phyloP scores from a whole-genome alignment of 2,329 filamentous ascomycete species.

The Bipolaris zeicola region DNA sequence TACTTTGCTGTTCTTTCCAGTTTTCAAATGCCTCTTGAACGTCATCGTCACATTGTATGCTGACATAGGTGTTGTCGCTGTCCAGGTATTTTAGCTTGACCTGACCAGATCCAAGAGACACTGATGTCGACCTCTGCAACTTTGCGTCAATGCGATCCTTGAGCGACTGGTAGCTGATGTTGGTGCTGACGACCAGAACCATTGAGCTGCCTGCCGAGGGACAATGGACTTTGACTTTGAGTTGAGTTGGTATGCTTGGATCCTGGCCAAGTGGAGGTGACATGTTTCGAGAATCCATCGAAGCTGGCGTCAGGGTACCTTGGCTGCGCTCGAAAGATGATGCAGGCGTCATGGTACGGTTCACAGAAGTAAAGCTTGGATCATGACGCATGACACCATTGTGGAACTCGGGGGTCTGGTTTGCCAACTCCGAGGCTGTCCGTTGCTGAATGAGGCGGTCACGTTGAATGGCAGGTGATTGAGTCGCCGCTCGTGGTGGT shows the following conservation, averaged over 20 bases:
- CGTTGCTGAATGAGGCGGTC: constrained; percentile 57
- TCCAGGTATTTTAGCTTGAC: constrained; percentile 90
- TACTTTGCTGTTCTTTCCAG: constrained; percentile 78
- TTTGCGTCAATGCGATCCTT: constrained; percentile 97
- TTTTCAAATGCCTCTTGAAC: constrained; percentile 95
- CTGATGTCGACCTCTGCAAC: constrained; percentile 81
- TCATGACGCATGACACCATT: constrained; percentile 40
- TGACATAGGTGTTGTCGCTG: constrained; percentile 84
- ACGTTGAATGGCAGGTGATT: constrained; percentile 71
- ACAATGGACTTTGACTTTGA: constrained; percentile 95
- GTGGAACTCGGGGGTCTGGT: constrained; percentile 50
- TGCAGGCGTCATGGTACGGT: constrained; percentile 46
- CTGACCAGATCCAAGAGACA: constrained; percentile 80
- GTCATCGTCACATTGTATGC: constrained; percentile 93
- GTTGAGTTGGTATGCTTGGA: constrained; percentile 67
- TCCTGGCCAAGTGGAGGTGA: constrained; percentile 43
- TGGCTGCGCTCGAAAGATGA: constrained; percentile 48
- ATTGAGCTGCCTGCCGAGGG: constrained; percentile 79
- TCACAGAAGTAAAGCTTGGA: constrained; percentile 33
- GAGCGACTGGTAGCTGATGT: constrained; percentile 90
- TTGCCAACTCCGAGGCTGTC: constrained; percentile 41
- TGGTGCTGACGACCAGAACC: constrained; percentile 93
- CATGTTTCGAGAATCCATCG: constrained; percentile 47
- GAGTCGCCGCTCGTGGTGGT: constrained; percentile 71
- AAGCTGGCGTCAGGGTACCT: constrained; percentile 44